A percentile compares a stretch with the other conserved stretches of the same genome.
Conservation (phyloP, 805 yeast genomes). For the Candida nemodendra region DNA sequence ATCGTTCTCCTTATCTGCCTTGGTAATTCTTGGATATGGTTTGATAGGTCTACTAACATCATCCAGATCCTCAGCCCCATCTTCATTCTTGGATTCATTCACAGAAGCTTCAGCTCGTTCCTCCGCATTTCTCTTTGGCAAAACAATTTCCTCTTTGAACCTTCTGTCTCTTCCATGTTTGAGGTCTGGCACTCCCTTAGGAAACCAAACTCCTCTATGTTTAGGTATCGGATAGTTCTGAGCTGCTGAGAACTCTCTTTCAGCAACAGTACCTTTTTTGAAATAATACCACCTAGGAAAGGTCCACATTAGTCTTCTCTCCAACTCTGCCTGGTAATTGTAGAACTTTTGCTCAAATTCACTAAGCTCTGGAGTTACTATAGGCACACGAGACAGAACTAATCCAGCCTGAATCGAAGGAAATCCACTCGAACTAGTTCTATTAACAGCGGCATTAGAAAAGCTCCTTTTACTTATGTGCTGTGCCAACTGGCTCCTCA, state of each 20-base stretch:
- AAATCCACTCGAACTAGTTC: slow-evolving; percentile 1
- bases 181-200: slow-evolving; percentile 82
- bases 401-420: slow-evolving; percentile 45
- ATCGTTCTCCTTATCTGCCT: slow-evolving; percentile 70
- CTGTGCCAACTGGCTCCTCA: slow-evolving; percentile 6
- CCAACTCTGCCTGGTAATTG: slow-evolving; percentile 80
- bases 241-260: slow-evolving; percentile 70
- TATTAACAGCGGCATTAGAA: slow-evolving; percentile 8
- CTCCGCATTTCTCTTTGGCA: slow-evolving; percentile 63
- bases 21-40: slow-evolving; percentile 69
- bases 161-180: slow-evolving; percentile 88
- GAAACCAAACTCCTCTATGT: slow-evolving; percentile 74
- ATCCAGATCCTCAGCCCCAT: slow-evolving; percentile 38
- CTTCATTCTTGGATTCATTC: slow-evolving; percentile 4
- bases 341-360: slow-evolving; percentile 74
- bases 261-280: slow-evolving; percentile 85
- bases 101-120: slow-evolving; percentile 18
- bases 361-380: slow-evolving; percentile 74
- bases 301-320: slow-evolving; percentile 94
- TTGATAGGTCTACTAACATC: slow-evolving; percentile 66
- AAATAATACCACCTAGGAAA: slow-evolving; percentile 92
- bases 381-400: slow-evolving; percentile 76
- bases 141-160: slow-evolving; percentile 68
- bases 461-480: slow-evolving; percentile 2
- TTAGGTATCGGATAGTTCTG: slow-evolving; percentile 74